These are phyloP conservation scores for Corymbia citriodora DNA, from an alignment of 441 rosid genomes.

Conservation along the genomic window DNA sequence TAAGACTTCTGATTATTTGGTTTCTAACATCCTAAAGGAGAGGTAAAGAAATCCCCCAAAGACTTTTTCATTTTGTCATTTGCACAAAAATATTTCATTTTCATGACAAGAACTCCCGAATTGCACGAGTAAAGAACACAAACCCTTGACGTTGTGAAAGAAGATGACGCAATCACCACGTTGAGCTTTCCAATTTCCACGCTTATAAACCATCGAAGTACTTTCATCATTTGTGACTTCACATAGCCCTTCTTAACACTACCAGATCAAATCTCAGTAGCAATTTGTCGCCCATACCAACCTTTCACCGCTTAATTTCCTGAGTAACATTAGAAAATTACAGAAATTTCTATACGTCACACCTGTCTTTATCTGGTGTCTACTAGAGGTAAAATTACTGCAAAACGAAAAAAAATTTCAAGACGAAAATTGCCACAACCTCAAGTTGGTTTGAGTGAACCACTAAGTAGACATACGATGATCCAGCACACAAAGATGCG, in stretches of 20 bases:
- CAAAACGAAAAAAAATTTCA: background rate
- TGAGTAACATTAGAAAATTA: background rate
- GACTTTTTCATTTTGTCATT: background rate
- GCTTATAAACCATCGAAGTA: background rate
- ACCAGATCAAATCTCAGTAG: background rate
- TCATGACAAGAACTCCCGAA: background rate
- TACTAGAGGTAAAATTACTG: background rate
- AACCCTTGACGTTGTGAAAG: background rate
- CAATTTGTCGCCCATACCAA: background rate
- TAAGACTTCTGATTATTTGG: background rate
- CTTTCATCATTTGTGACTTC: background rate
- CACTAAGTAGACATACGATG: background rate
- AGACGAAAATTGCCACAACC: background rate
- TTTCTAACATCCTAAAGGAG: background rate
- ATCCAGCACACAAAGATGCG: background rate
- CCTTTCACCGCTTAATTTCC: background rate
- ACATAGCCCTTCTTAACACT: background rate
- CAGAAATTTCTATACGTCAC: background rate
- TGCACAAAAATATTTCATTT: background rate
- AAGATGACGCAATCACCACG: background rate
- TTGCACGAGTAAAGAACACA: background rate
- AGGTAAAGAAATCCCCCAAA: background rate
- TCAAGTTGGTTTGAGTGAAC: background rate
- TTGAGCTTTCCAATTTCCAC: background rate
- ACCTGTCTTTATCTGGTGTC: background rate